Percentiles rank a stretch among this genome's conserved stretches.
Conservation (phyloP, 805 yeast genomes). For the Candida sanyiensis region DNA sequence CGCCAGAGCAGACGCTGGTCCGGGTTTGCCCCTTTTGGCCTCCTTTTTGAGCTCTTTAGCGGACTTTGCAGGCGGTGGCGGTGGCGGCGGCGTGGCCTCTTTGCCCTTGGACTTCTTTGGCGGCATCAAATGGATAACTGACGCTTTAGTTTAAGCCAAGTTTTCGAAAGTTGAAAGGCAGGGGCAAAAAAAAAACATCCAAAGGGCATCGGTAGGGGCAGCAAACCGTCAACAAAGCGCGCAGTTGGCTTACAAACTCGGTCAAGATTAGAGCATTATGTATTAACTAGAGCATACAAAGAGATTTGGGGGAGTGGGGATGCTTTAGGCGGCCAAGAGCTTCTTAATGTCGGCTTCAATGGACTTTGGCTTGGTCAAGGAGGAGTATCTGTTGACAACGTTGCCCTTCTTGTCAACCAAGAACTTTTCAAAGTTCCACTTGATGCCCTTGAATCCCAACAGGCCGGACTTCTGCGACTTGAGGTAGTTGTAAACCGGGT, state of each 20-base stretch:
- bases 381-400: slow-evolving; percentile 58
- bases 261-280: no score
- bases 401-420: slow-evolving; percentile 54
- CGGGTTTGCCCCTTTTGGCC: slow-evolving; percentile 1
- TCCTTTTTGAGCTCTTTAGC: not conserved
- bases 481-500: slow-evolving; percentile 74
- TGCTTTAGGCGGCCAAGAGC: slow-evolving; percentile 35
- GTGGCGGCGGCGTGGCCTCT: slow-evolving; percentile 1
- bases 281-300: no score
- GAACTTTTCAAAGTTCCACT: slow-evolving; percentile 82
- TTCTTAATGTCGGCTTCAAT: slow-evolving; percentile 55
- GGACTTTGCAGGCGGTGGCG: not conserved
- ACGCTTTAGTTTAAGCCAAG: no score
- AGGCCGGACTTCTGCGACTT: slow-evolving; percentile 57
- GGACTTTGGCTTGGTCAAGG: slow-evolving; percentile 60
- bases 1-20: slow-evolving; percentile 4
- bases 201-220: no score
- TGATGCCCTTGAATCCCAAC: slow-evolving; percentile 65
- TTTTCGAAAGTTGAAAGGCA: no score
- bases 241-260: no score
- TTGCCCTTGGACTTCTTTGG: slow-evolving; percentile 4
- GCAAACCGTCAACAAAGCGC: no score
- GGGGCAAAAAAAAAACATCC: no score
- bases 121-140: no score
- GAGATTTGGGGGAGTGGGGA: no score